Base-by-base conservation (phyloP, 306 rosid species). In the Fragaria iinumae region DNA sequence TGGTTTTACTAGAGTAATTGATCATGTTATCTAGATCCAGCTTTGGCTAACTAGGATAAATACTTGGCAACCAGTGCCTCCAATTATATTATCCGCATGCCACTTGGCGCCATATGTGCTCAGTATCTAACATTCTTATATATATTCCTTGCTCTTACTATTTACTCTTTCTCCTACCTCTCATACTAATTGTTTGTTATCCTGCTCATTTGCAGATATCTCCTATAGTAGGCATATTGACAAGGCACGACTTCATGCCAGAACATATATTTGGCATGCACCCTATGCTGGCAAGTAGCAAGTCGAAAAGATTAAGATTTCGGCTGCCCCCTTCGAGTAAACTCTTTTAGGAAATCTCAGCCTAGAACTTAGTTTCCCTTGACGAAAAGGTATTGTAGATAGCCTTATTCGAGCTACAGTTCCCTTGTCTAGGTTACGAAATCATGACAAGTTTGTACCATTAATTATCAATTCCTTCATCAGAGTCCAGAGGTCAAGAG, bases 161-260 rank as follows among this genome's bases (percentile, higher is more conserved):
- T 20, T 38, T 21, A 11, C 11, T 11, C 50, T 38, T 21, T 53
- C 7, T 36, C 29, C 20, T 0, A 41, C 39, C 69, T 70, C 78
- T 70, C 78, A 57, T 72, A 70, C 80, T 74, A 76, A 69, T 63
- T 11, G 16, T 57, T 11, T 55, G 27, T 48, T 48, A 25, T 76
- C 73, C 67, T 75, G 39, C 44, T 57, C 11, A 41, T 68, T 69
- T 85, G 89, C 99, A 95, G 99, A 83, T 89, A 84, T 82, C 87
- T 44, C 97, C 97, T 0, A 90, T 92, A 53, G 92, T 89, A 52
- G 97, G 99, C 32, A 87, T 95, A 77, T 78, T 92, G 80, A 95
- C 97, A 1, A 83, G 99, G 80, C 99, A 95, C 18, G 97, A 95
- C 80, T 95, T 95, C 85, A 95, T 83, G 89, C 77, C 97, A 4